Conservation (phyloP, 2,329 filamentous ascomycete genomes). For the Elsinoe batatas region DNA sequence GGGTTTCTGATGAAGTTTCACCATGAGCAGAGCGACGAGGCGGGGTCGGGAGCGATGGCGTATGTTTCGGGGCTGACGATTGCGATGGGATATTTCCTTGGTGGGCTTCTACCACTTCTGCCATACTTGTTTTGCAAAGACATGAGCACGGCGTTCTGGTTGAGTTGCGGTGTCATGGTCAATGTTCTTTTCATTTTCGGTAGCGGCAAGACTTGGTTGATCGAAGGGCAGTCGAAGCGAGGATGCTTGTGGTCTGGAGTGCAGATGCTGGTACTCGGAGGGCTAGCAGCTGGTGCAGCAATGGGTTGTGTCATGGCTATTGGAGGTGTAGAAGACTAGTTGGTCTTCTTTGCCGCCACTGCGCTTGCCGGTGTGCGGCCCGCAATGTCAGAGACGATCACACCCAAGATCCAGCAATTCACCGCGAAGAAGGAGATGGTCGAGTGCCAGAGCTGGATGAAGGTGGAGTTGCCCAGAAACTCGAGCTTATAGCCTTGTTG, state of each 20-base stretch:
- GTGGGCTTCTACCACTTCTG: slow-evolving; percentile 59
- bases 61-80: slow-evolving; percentile 53
- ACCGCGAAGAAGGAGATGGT: slow-evolving; percentile 71
- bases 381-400: slow-evolving; percentile 61
- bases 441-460: slow-evolving; percentile 69
- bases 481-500: slow-evolving; percentile 43
- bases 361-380: neutral
- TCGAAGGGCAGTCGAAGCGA: slow-evolving; percentile 29
- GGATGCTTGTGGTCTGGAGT: slow-evolving; percentile 32
- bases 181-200: slow-evolving; percentile 54
- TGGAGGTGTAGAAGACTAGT: neutral
- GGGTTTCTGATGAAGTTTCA: slow-evolving; percentile 42
- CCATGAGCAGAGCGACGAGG: slow-evolving; percentile 36
- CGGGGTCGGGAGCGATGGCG: slow-evolving; percentile 32
- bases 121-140: slow-evolving; percentile 53
- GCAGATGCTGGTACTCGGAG: slow-evolving; percentile 56
- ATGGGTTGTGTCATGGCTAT: slow-evolving; percentile 35
- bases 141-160: slow-evolving; percentile 43
- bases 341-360: slow-evolving; percentile 1
- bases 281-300: slow-evolving; percentile 55
- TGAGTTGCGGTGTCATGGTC: slow-evolving; percentile 52
- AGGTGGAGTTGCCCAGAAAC: slow-evolving; percentile 65
- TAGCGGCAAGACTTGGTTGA: slow-evolving; percentile 52
- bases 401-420: slow-evolving; percentile 78
- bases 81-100: slow-evolving; percentile 58